Evolutionary conservation across 306 rosid species (phyloP).

Genomic region (Echinosophora koreensis): DNA sequence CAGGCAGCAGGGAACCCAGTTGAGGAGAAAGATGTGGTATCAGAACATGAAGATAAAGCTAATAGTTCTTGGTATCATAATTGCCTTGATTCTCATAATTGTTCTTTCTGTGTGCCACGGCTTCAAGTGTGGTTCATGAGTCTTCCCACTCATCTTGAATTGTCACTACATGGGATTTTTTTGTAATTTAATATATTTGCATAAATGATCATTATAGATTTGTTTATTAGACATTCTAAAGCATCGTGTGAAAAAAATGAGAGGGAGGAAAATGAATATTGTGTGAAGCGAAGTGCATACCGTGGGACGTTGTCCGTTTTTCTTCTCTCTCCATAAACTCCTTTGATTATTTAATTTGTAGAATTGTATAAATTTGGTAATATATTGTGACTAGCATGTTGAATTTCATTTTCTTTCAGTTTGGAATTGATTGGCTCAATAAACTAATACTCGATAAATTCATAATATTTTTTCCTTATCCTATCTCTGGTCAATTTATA

Average conservation of each 20-base stretch:
- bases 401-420: too few species aligned
- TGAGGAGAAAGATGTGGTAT: conserved; percentile 80
- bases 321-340: neutral
- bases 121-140: conserved; percentile 55
- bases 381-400: too few species aligned
- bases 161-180: neutral
- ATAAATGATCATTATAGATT: conserved; percentile 16
- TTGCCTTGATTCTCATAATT: conserved; percentile 73
- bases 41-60: conserved; percentile 84
- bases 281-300: neutral
- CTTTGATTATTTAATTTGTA: neutral
- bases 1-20: conserved; percentile 76
- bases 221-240: conserved; percentile 5
- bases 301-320: too few species aligned
- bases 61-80: conserved; percentile 67
- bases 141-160: conserved; percentile 9
- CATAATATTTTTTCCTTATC: too few species aligned
- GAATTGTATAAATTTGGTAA: neutral
- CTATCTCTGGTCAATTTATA: too few species aligned
- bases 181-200: conserved; percentile 4
- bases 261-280: neutral
- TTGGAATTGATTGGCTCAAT: too few species aligned
- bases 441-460: too few species aligned
- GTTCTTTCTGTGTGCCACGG: conserved; percentile 70
- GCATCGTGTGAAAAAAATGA: neutral